Evolutionary conservation across 2,329 filamentous ascomycete genomes (phyloP), one percentile per base, ranked within the genome.

Genomic region (Paradendryphiella salina): DNA sequence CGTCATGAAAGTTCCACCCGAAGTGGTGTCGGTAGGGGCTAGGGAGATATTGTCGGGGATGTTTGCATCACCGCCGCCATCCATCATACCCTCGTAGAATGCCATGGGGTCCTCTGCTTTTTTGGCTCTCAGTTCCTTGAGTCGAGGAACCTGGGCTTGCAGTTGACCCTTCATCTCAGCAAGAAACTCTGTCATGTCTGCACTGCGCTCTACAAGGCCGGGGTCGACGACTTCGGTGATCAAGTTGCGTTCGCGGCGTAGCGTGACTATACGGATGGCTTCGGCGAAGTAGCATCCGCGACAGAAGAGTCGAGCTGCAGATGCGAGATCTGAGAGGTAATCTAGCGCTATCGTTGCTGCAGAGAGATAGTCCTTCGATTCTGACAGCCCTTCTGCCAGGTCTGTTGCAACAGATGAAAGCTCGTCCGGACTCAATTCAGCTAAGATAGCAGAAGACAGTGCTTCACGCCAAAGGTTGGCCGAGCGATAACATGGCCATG

Each of bases 401-500:
- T 82, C 81, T 0, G 77, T 78, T n/a, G 90, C 90, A 14, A 96
- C 82, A 29, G 85, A 81, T 3, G 72, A 67, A 28, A 96, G 78
- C 11, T 88, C 82, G 0, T 80, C 76, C 0, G 79, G 64, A 0
- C 85, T 79, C 3, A 91, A 72, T 5, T 46, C 52, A 0, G 86
- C 81, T 49, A 89, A 82, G 47, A 85, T 83, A 4, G 92, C 92
- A 38, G 85, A 85, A 62, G 88, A 90, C 40, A 99, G 84, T 18
- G 90, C 90, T 73, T 99, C 93, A 44, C 89, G 90, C 94, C 94
- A 99, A 74, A 89, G 82, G 32, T 90, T 89, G 1, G 90, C 90
- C 1, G 88, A 84, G 54, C 89, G 86, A 75, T 96, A 99, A 69
- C 89, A 89, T 64, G 85, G 83, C 54, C 88, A 91, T 8, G 94